These are phyloP conservation scores for Physcomitrium patens DNA, from an alignment of 225 moss, liverwort and hornwort genomes.

Conservation along the genomic window DNA sequence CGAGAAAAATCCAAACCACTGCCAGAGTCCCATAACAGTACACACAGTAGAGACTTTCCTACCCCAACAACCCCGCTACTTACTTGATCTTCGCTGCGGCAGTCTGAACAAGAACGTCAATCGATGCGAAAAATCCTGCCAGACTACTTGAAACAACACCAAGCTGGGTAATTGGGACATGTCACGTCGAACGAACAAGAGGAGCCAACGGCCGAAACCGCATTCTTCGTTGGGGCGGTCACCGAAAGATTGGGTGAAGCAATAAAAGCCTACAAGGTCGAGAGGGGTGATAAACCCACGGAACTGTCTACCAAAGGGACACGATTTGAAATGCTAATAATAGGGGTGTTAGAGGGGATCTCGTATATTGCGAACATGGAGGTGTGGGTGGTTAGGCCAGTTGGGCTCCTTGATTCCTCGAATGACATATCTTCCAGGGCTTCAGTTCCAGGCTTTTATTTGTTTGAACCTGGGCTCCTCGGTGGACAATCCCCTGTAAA, in stretches of 20 bases:
- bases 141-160: too few species aligned
- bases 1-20: not conserved
- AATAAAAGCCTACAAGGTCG: too few species aligned
- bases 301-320: conserved; percentile 32
- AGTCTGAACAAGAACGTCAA: too few species aligned
- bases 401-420: too few species aligned
- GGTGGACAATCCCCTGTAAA: too few species aligned
- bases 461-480: too few species aligned
- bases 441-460: too few species aligned
- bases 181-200: not conserved
- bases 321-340: conserved; percentile 20
- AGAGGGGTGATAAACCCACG: conserved; percentile 8
- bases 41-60: not conserved
- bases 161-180: not conserved
- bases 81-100: not conserved
- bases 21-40: not conserved
- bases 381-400: not conserved
- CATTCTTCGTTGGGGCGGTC: too few species aligned
- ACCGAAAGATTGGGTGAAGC: too few species aligned
- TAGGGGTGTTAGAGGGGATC: not conserved
- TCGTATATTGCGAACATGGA: not conserved
- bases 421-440: too few species aligned
- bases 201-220: too few species aligned
- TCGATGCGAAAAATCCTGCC: too few species aligned
- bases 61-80: not conserved